Base-by-base conservation (phyloP, 768 basidiomycete species). In the Lactarius trivialis region DNA sequence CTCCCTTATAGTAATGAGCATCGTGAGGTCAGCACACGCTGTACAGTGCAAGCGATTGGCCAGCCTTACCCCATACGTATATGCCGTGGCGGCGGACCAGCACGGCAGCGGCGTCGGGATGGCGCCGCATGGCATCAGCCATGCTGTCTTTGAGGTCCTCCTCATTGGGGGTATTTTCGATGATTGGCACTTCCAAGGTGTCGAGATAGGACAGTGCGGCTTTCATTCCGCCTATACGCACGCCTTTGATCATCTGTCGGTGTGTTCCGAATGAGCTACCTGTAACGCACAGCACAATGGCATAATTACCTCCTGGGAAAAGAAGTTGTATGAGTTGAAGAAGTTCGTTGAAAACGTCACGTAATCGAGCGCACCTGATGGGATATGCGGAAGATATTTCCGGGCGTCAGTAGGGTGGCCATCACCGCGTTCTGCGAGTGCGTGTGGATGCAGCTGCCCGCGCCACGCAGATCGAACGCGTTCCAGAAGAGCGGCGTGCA, bases 401-500 rank as follows among this genome's bases (percentile, higher is more conserved):
- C 86, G 5, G 81, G 77, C 82, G 86, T 92, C 17, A 93, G 77
- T 37, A 95, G 73, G 0, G 92, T 93, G 1, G 86, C 87, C 85
- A 94, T 90, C 45, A 95, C 93, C 41, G 86, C 92, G 71, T 93
- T 84, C 71, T 94, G 92, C 0, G 89, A 91, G 70, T 94, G 93
- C 0, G 92, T 94, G 70, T 94, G 93, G 65, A 95, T 92, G 68
- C 91, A 94, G 49, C 90, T 90, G 1, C 89, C 88, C 2, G 92
- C 91, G 61, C 81, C 76, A 24, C 90, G 79, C 65, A 89, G 74
- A 34, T 87, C 86, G 70, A 93, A 95, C 2, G 92, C 90, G 70
- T 92, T 93, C 90, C 90, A 94, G 77, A 95, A 95, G 17, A 93
- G 77, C 14, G 93, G 93, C 0, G 92, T 93, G 72, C 93, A 94